Percentiles rank a stretch among this genome's conserved stretches.
Conservation (phyloP, 2,329 filamentous ascomycete species). For the Blastomyces gilchristii region DNA sequence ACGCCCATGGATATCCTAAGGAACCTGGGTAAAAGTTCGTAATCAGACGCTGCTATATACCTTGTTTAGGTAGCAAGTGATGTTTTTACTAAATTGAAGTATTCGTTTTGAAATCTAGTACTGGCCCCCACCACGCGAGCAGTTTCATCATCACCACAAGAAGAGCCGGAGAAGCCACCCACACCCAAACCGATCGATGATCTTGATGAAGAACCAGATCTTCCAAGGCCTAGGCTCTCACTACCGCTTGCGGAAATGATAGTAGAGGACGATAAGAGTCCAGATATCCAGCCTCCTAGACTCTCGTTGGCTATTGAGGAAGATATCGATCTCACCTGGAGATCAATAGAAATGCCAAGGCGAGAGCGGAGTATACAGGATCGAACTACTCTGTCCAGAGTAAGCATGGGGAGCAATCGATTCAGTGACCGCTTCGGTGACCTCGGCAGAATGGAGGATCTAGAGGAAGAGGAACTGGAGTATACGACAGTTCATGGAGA, state of each 20-base stretch:
- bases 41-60: background rate
- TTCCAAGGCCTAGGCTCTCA: constrained; percentile 33
- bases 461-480: constrained; percentile 31
- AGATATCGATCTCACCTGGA: constrained; percentile 35
- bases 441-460: constrained; percentile 37
- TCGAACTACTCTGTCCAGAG: constrained; percentile 31
- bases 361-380: constrained; percentile 32
- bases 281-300: constrained; percentile 28
- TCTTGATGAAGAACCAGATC: constrained; percentile 39
- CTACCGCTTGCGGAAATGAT: constrained; percentile 37
- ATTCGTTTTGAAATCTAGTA: constrained; percentile 23
- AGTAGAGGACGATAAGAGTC: constrained; percentile 34
- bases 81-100: background rate
- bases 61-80: constrained; percentile 5
- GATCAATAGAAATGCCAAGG: constrained; percentile 36
- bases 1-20: constrained; percentile 46
- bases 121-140: constrained; percentile 41
- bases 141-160: constrained; percentile 37
- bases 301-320: constrained; percentile 37
- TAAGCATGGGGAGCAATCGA: constrained; percentile 34
- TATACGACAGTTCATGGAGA: constrained; percentile 11
- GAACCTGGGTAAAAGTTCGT: constrained; percentile 42
- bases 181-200: constrained; percentile 34
- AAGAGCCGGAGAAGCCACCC: constrained; percentile 19
- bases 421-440: constrained; percentile 45